Evolutionary conservation across 2,329 filamentous ascomycete genomes (phyloP), one percentile per base, ranked within the genome.

Genomic region (Aureobasidium zeae): DNA sequence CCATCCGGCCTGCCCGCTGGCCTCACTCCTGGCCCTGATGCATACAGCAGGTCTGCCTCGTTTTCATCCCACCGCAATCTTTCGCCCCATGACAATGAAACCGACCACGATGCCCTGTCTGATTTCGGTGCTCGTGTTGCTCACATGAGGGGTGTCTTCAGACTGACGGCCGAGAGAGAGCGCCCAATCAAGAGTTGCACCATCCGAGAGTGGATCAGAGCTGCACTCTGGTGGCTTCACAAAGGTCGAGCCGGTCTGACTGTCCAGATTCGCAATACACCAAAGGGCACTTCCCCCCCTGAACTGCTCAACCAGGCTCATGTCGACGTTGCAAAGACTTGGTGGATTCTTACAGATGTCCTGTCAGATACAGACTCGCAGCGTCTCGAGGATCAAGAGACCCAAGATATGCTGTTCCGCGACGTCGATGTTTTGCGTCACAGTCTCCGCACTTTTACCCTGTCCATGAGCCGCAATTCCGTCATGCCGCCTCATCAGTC

Each of bases 191-290:
- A 76, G 44, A 71, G 73, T 21, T 81, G 76, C 38, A 68, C 77
- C 0, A 70, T 81, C 0, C 26, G 47, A 1, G 53, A 55, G 36
- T 81, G 88, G 67, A 70, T 82, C 8, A 74, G 84, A 46, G 81
- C 79, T 17, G 80, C 78, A 3, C 68, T 85, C 1, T 95, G 88
- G 88, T 95, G 88, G 88, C 93, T 94, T 56, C 59, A 94, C 33
- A 82, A 77, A 52, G 88, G 87, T 15, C 79, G 87, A 49, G 76
- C 80, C 55, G 78, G 79, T 8, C 70, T 94, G 39, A 88, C 94
- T 59, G 63, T 66, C 10, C 70, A 81, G 28, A 79, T 93, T 34
- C 74, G 85, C 48, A 79, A 77, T 41, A 73, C 76, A 5, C 72
- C 79, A 21, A 64, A 68, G 25, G 69, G 63, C 30, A 68, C 73